Evolutionary conservation across 306 rosid species (phyloP), one percentile per base, ranked within the genome.

Genomic region (Casuarina cunninghamiana): DNA sequence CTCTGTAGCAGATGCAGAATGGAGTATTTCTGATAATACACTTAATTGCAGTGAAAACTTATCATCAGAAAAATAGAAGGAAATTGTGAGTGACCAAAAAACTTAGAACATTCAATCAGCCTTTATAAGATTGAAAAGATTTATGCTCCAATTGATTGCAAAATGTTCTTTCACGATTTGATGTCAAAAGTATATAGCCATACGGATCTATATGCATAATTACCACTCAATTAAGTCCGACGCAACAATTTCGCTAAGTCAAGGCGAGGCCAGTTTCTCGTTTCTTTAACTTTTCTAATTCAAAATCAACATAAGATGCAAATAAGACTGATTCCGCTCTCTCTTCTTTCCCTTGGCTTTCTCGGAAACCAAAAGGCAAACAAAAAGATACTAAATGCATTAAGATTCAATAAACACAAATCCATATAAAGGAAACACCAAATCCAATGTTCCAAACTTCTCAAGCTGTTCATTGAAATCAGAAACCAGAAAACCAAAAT

Each of bases 281-380:
- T 63, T 63, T 13, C 1, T 15, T 38, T 15, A 12, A 63, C 7
- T 63, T 5, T 45, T 63, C 43, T 21, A 2, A 5, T 57, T 21
- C 65, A 63, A 66, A 67, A 66, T 6, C 21, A 13, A 66, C 38
- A 26, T 10, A n/a, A 17, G 42, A 5, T 39, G 6, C 12, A 19
- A n/a, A 42, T 13, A 67, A 26, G 8, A 43, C n/a, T 17, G 11
- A 61, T 35, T 61, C 43, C 11, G 67, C 46, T 3, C 10, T 66
- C 48, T 66, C 50, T 66, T 17, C 8, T 39, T 41, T 39, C 8
- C 9, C 49, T 41, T 12, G 7, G 21, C 12, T 41, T 66, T 66
- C 71, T 17, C 2, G 44, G 55, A 2, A 79, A 63, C n/a, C 67
- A 79, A 41, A 72, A 17, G 3, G n/a, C 21, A 60, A 69, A 73